These are phyloP conservation scores for Talaromyces nanjingensis DNA, from an alignment of 495 filamentous ascomycete genomes.

Conservation along the genomic window DNA sequence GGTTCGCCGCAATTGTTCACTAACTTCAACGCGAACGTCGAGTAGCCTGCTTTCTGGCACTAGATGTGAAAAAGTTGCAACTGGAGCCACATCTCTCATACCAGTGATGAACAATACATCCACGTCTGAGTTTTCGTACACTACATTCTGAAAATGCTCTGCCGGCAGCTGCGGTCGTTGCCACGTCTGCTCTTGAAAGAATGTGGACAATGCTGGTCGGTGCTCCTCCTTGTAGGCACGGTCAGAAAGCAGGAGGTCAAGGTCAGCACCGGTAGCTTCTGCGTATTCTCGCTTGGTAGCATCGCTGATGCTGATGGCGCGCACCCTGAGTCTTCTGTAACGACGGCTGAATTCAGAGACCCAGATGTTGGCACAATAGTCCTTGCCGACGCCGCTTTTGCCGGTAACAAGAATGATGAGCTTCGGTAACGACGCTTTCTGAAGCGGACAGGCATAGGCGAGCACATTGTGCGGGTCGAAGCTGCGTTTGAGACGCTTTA, in stretches of 20 bases:
- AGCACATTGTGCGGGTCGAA: conserved; percentile 48
- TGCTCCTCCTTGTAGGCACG: conserved; percentile 59
- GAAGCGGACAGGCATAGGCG: conserved; percentile 48
- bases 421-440: conserved; percentile 30
- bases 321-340: conserved; percentile 35
- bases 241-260: conserved; percentile 41
- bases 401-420: conserved; percentile 57
- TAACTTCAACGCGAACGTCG: conserved; percentile 46
- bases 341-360: conserved; percentile 30
- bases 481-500: conserved; percentile 45
- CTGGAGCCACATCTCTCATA: conserved; percentile 57
- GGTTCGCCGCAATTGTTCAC: conserved; percentile 31
- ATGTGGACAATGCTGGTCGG: conserved; percentile 45
- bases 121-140: conserved; percentile 34
- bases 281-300: conserved; percentile 54
- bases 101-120: conserved; percentile 59
- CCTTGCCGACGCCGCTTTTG: conserved; percentile 51
- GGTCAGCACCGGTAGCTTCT: conserved; percentile 41
- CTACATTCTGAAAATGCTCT: conserved; percentile 48
- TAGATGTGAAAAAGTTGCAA: conserved; percentile 47
- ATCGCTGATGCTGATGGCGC: conserved; percentile 54
- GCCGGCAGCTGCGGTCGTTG: conserved; percentile 42
- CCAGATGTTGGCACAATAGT: conserved; percentile 54
- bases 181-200: conserved; percentile 43
- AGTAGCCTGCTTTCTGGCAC: conserved; percentile 49